These are phyloP conservation scores for Xylariaceae sp. DNA, from an alignment of 2,329 filamentous ascomycete species.

Conservation along the genomic window DNA sequence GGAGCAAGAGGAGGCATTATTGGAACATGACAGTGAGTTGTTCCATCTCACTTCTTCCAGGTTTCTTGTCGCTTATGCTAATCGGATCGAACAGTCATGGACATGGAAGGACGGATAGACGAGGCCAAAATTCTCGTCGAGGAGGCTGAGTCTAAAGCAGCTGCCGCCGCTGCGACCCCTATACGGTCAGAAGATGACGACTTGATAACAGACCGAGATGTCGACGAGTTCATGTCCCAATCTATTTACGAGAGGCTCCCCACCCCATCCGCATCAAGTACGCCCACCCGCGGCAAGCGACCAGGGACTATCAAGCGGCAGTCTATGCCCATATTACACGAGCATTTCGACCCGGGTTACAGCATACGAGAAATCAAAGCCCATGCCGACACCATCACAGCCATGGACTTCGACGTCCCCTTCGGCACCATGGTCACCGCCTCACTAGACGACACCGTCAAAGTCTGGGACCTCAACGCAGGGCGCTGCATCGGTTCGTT, in stretches of 20 bases:
- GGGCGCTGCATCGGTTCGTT: constrained; percentile 87
- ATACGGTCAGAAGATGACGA: constrained; percentile 51
- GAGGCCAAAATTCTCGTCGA: constrained; percentile 57
- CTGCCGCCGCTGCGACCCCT: constrained; percentile 47
- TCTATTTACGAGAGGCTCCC: constrained; percentile 95
- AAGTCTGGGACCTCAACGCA: constrained; percentile 94
- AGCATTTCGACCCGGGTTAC: constrained; percentile 88
- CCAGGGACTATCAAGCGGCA: constrained; percentile 62
- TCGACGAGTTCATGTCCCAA: constrained; percentile 85
- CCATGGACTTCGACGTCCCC: constrained; percentile 93
- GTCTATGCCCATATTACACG: constrained; percentile 92
- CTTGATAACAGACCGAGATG: constrained; percentile 47
- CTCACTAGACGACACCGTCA: constrained; percentile 86
- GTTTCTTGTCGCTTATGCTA: constrained; percentile 23
- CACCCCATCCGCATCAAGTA: constrained; percentile 41
- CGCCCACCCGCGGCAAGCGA: constrained; percentile 48
- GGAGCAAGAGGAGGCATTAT: constrained; percentile 83
- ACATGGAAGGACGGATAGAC: constrained; percentile 59
- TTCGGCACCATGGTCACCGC: constrained; percentile 94
- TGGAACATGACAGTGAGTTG: constrained; percentile 87
- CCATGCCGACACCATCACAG: constrained; percentile 82
- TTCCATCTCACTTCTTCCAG: background rate
- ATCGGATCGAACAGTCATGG: constrained; percentile 48
- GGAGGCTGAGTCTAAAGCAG: constrained; percentile 54
- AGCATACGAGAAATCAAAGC: constrained; percentile 84